Evolutionary conservation across 805 yeast genomes (phyloP), one percentile per base, ranked within the genome.

Genomic region (Suhomyces vadensis): DNA sequence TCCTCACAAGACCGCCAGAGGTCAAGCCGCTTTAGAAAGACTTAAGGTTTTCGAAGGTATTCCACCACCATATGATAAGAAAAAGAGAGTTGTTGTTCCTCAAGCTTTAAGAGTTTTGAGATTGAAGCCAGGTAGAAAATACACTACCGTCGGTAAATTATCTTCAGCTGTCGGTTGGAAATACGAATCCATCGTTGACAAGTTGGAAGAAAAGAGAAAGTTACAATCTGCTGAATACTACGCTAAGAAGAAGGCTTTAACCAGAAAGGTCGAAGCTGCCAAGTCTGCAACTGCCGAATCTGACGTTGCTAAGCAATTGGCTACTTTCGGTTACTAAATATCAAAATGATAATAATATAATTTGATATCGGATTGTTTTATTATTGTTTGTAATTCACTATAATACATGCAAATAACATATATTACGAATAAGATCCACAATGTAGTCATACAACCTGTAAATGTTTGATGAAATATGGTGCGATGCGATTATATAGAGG

Each of bases 31-130:
- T 67, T 78, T 94, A 71, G 98, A 91, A 82, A 91, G 97, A 81
- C 87, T 94, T 68, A 89, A 94, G 92, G 98, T 92, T 64, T 94
- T 88, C 69, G 99, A 94, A 81, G 99, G 99, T 86, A 83, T 94
- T 57, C 99, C 99, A 77, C 90, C 97, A 54, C 98, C 99, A 79
- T 94, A 87, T 79, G 99, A 94, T 94, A 89, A 85, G 82, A 88
- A 90, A 89, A 92, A 92, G 95, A 89, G 97, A 77, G 97, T 91
- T 72, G 99, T 94, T 64, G 99, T 94, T 71, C 99, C 99, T 74
- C 96, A 89, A 82, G 99, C 99, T 70, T 83, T 94, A 72, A 89
- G 99, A 81, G 97, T 94, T 63, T 82, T 94, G 75, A 90, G 99
- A 85, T 87, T 94, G 78, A 91, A 90, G 81, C 98, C 90, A 75